Conservation (phyloP, 192 early-diverging fungal species). For the Podila clonocystis region DNA sequence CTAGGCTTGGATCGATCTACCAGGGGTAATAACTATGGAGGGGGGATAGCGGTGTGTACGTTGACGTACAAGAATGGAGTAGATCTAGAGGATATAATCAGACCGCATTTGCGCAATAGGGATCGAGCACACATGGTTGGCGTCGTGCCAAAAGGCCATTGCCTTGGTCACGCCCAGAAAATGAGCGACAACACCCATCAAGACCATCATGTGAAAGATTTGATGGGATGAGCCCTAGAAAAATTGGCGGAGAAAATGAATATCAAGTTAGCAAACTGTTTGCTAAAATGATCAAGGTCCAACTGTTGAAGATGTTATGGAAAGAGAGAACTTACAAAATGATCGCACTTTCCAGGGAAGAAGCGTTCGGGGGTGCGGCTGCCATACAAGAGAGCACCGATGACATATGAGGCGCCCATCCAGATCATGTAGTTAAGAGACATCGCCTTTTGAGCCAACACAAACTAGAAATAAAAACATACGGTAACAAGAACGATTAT, state of each 20-base stretch:
- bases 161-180: constrained; percentile 75
- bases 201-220: constrained; percentile 89
- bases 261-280: too few relatives aligned
- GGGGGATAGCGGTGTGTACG: too few relatives aligned
- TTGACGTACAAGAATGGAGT: background rate
- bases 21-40: too few relatives aligned
- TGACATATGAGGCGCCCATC: constrained; percentile 84
- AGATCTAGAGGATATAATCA: background rate
- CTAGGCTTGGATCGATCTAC: too few relatives aligned
- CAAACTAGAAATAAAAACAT: constrained; percentile 11
- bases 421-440: constrained; percentile 68
- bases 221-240: constrained; percentile 81
- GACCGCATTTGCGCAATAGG: constrained; percentile 36
- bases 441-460: constrained; percentile 61
- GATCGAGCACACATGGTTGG: constrained; percentile 44
- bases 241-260: background rate
- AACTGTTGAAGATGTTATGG: too few relatives aligned
- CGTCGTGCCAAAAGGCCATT: constrained; percentile 62
- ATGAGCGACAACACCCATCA: constrained; percentile 76
- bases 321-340: constrained; percentile 61
- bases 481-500: background rate
- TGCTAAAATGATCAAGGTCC: too few relatives aligned
- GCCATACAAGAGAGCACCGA: constrained; percentile 90
- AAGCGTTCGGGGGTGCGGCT: constrained; percentile 84
- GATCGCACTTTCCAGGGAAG: constrained; percentile 87